phyloP scores from a whole-genome alignment of 176 grass and related monocot species.

The Bolboschoenus planiculmis region DNA sequence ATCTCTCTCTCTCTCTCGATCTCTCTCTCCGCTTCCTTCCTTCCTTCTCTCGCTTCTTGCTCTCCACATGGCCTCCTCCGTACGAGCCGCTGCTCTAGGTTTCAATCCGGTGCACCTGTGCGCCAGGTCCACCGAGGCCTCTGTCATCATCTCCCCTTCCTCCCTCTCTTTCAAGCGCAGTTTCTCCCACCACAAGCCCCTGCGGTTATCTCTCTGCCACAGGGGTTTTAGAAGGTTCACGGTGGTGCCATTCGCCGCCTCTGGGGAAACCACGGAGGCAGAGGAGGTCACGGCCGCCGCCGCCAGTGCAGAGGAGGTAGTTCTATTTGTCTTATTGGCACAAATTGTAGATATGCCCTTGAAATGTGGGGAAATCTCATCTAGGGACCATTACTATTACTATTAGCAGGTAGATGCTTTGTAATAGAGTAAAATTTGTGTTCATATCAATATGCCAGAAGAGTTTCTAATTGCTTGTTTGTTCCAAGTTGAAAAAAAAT shows the following conservation, averaged over 20 bases:
- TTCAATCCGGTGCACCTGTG: neutral
- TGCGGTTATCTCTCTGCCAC: slow-evolving; percentile 12
- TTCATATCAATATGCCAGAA: neutral
- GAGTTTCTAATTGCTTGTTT: neutral
- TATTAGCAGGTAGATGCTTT: neutral
- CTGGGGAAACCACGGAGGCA: slow-evolving; percentile 19
- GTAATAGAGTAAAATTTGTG: neutral
- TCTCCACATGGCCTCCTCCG: slow-evolving; percentile 9
- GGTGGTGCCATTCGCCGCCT: slow-evolving; percentile 18
- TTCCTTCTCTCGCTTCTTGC: neutral
- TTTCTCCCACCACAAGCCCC: neutral
- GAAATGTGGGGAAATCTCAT: neutral
- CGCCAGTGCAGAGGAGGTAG: neutral
- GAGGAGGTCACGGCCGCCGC: neutral
- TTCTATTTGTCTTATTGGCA: neutral
- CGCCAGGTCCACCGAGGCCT: slow-evolving; percentile 2
- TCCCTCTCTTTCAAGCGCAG: slow-evolving; percentile 10
- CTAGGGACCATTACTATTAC: neutral
- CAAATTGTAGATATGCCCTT: neutral
- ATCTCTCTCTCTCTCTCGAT: too few relatives aligned
- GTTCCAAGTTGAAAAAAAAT: neutral
- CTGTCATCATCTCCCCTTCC: neutral
- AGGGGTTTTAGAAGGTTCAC: neutral
- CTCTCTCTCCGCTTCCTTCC: neutral
- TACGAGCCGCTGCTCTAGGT: neutral